phyloP scores from a whole-genome alignment of 106 monocot genomes.

The Dendrobium huoshanense region DNA sequence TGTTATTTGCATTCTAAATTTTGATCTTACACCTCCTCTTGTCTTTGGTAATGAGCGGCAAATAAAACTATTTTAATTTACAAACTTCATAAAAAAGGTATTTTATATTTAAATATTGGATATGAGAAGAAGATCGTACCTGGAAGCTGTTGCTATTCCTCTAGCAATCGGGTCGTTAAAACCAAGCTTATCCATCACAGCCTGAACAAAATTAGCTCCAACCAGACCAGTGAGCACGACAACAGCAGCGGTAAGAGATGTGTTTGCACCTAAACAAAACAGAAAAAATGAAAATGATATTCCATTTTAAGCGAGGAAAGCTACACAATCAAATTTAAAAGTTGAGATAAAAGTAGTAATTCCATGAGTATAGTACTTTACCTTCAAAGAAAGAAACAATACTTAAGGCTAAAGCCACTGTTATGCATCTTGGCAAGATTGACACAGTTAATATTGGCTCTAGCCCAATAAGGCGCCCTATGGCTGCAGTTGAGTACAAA shows the following conservation, averaged over 20 bases:
- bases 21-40: too few species aligned
- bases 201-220: conserved; percentile 96
- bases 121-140: conserved; percentile 29
- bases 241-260: conserved; percentile 90
- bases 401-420: conserved; percentile 91
- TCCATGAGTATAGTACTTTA: conserved; percentile 12
- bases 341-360: not conserved
- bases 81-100: not conserved
- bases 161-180: conserved; percentile 88
- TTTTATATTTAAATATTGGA: not conserved
- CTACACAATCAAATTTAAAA: not conserved
- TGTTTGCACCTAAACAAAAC: conserved; percentile 52
- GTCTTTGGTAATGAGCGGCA: too few species aligned
- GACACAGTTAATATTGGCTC: conserved; percentile 82
- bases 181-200: conserved; percentile 74
- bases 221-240: conserved; percentile 95
- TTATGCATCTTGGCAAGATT: conserved; percentile 96
- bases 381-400: conserved; percentile 95
- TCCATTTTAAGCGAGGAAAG: not conserved
- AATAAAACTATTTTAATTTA: too few species aligned
- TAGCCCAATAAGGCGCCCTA: conserved; percentile 70
- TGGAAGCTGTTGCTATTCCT: conserved; percentile 98
- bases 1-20: too few species aligned
- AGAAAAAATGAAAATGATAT: not conserved
- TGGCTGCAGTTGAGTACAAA: conserved; percentile 81